Conservation (phyloP, 495 filamentous ascomycete genomes). For the Penicillium lividum region DNA sequence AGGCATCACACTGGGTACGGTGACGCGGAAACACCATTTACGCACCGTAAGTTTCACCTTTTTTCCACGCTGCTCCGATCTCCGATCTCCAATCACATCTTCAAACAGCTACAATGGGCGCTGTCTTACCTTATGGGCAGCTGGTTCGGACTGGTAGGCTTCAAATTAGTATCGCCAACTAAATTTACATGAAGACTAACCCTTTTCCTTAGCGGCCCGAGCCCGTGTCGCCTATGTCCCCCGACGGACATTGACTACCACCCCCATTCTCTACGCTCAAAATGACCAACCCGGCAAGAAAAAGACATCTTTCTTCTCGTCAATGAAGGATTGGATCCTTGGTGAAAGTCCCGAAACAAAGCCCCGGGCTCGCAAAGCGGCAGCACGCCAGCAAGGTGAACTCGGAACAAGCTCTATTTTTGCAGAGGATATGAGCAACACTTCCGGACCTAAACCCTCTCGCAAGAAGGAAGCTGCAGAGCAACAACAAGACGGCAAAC, state of each 20-base stretch:
- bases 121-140: constrained; percentile 41
- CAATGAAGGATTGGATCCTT: constrained; percentile 44
- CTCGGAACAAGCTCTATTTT: constrained; percentile 46
- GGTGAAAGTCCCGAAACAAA: constrained; percentile 30
- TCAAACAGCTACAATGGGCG: constrained; percentile 43
- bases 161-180: background rate
- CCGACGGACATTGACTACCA: constrained; percentile 44
- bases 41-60: constrained; percentile 35
- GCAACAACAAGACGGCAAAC: background rate
- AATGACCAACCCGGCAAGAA: constrained; percentile 12
- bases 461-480: constrained; percentile 20
- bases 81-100: constrained; percentile 13
- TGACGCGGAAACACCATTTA: constrained; percentile 18
- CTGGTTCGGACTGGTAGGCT: constrained; percentile 43
- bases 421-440: constrained; percentile 34
- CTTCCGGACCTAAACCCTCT: constrained; percentile 34
- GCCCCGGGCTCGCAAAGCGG: constrained; percentile 31
- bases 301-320: constrained; percentile 24
- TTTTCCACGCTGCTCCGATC: constrained; percentile 24
- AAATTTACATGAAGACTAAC: constrained; percentile 1
- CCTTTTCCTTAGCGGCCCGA: constrained; percentile 32
- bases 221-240: constrained; percentile 39
- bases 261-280: constrained; percentile 30
- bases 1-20: constrained; percentile 21
- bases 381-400: constrained; percentile 37